Evolutionary conservation across 352 stramenopile species (phyloP), one percentile per base, ranked within the genome.

Genomic region (Phytophthora sp.): DNA sequence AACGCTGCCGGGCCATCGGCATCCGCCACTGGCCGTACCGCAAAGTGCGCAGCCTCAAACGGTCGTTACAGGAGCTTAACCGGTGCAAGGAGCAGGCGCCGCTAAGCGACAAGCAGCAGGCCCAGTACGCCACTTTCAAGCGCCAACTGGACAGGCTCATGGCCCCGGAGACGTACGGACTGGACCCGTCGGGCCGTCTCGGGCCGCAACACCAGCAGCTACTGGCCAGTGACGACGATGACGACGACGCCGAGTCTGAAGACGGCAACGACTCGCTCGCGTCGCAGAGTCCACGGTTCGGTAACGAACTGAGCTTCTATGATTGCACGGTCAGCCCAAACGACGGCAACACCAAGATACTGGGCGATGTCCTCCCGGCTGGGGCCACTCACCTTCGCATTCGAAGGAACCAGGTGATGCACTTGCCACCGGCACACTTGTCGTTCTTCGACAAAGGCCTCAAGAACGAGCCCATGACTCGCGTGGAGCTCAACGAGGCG

Each of bases 1-100:
- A 91, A 57, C 73, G 80, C 29, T 90, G 83, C 60, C 76, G 83
- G 7, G 79, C 80, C 21, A 91, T 91, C 47, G 83, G 81, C 24
- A 88, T 89, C 59, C 79, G 84, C 8, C 80, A 91, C 66, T 91
- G 80, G 82, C 80, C 82, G 44, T 89, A 89, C 56, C 76, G 80
- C 21, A 91, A 91, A 51, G 83, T 91, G 30, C 80, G 83, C 41
- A 89, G 79, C 38, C 71, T 91, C 46, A 90, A 89, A 60, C 79
- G 83, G 2, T 87, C 77, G 7, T 59, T 91, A 20, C 79, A 86
- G 18, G 83, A 91, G 66, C 81, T 91, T 16, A 66, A 73, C 36
- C 76, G 74, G 15, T 88, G 78, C 52, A 65, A 87, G 58, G 78
- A 91, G 1, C 69, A 84, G n/a, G 79, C 72, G 0, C 49, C 75